A percentile compares a stretch with the other conserved stretches of the same genome.
Conservation (phyloP, 2,329 filamentous ascomycete genomes). For the Botryotinia narcissicola region DNA sequence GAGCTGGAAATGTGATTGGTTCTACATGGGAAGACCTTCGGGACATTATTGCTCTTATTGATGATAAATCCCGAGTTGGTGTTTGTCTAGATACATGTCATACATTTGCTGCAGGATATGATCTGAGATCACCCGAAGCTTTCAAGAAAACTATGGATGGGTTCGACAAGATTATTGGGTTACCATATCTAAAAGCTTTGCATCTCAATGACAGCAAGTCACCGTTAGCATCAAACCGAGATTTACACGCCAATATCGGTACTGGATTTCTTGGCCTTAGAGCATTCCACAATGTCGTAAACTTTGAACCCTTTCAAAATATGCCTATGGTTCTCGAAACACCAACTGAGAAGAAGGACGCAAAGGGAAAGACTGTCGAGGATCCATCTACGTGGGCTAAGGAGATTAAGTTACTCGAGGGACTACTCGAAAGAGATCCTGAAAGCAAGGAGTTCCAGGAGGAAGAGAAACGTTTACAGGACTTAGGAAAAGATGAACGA, state of each 20-base stretch:
- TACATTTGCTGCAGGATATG: conserved; percentile 90
- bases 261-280: conserved; percentile 88
- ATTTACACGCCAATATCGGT: conserved; percentile 94
- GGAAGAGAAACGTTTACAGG: conserved; percentile 63
- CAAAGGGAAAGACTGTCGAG: conserved; percentile 65
- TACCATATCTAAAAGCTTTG: conserved; percentile 76
- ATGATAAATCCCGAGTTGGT: conserved; percentile 80
- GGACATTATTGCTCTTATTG: conserved; percentile 75
- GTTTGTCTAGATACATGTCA: conserved; percentile 98
- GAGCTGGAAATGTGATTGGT: conserved; percentile 82
- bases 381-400: conserved; percentile 84
- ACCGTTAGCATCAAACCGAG: conserved; percentile 74
- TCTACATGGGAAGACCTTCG: conserved; percentile 81
- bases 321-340: conserved; percentile 95
- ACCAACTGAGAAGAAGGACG: conserved; percentile 73
- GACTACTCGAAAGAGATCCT: conserved; percentile 77
- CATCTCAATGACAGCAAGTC: conserved; percentile 97
- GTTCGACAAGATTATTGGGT: conserved; percentile 76
- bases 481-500: conserved; percentile 67
- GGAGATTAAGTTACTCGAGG: conserved; percentile 93
- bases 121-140: conserved; percentile 71
- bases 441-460: conserved; percentile 69
- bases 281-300: conserved; percentile 89
- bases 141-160: conserved; percentile 71
- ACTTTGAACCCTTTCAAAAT: conserved; percentile 70